A percentile compares a stretch with the other conserved stretches of the same genome.
These are phyloP conservation scores for Botrytis paeoniae DNA, from an alignment of 2,329 filamentous ascomycete genomes.

Conservation along the genomic window DNA sequence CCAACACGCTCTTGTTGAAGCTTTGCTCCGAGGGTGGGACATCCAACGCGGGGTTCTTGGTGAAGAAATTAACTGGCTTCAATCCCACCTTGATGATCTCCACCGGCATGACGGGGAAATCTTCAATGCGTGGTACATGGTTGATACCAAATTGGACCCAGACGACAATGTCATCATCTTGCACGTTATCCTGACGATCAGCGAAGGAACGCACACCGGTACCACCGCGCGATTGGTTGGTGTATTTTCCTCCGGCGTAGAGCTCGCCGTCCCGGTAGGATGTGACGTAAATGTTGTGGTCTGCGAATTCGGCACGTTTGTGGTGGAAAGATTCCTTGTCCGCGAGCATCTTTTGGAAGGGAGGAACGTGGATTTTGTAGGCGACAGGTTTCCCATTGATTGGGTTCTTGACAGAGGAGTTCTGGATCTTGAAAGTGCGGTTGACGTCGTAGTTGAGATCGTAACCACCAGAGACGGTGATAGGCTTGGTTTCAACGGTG, in stretches of 20 bases:
- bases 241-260: slow-evolving; percentile 54
- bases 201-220: slow-evolving; percentile 54
- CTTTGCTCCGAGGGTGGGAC: slow-evolving; percentile 47
- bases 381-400: slow-evolving; percentile 53
- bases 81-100: slow-evolving; percentile 52
- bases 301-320: slow-evolving; percentile 52
- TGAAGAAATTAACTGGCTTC: slow-evolving; percentile 52
- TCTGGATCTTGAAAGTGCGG: slow-evolving; percentile 58
- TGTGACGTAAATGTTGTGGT: slow-evolving; percentile 54
- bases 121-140: slow-evolving; percentile 61
- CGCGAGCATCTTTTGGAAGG: slow-evolving; percentile 57
- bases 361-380: slow-evolving; percentile 55
- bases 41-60: slow-evolving; percentile 50
- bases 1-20: slow-evolving; percentile 40
- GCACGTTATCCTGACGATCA: slow-evolving; percentile 47
- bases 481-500: slow-evolving; percentile 46
- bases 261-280: slow-evolving; percentile 52
- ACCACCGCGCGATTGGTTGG: slow-evolving; percentile 54
- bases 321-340: slow-evolving; percentile 46
- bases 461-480: slow-evolving; percentile 47
- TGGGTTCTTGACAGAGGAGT: slow-evolving; percentile 49
- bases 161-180: slow-evolving; percentile 54
- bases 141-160: slow-evolving; percentile 61
- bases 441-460: slow-evolving; percentile 48
- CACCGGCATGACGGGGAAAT: slow-evolving; percentile 67